Evolutionary conservation across 345 rosid species (phyloP), one percentile per base, ranked within the genome.

Genomic region (Raphanus raphanistrum): DNA sequence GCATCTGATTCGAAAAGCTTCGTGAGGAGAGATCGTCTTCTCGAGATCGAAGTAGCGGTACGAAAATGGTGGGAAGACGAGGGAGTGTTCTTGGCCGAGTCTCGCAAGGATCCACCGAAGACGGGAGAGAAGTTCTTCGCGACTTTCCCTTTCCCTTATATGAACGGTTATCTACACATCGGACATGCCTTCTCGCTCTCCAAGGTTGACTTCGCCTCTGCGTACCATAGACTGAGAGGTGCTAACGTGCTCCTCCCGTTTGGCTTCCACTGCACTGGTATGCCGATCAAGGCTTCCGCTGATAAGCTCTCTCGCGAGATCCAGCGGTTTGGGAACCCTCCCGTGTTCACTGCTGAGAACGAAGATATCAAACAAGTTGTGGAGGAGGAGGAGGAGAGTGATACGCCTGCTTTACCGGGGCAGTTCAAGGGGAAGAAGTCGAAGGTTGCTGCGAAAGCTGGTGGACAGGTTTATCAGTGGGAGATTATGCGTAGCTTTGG

Each of bases 401-500:
- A 70, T 65, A 79, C 68, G 0, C 82, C 87, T 0, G 79, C 71
- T 0, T 83, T 86, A 2, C 82, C 82, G 0, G 91, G 74, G 27
- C 88, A 89, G 83, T 94, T 87, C 77, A 92, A 82, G 85, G 90
- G 97, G 0, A 94, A 89, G 82, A 94, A 94, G 76, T 92, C 98
- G 0, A 94, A 94, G 78, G 97, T 87, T 8, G 90, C 88, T 10
- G 85, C 97, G n/a, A 94, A 94, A 82, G 76, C 97, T 2, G 87
- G 92, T 66, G 95, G 89, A 10, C 95, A 92, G 84, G 69, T 86
- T 81, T 84, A 70, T 70, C 98, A 94, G 71, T 94, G 97, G 98
- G 95, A 94, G 82, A 94, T 94, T 72, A 94, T 94, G 98, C 90
- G 92, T 26, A 94, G 93, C 82, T 84, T 92, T 66, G 98, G 93